phyloP scores from a whole-genome alignment of 345 rosid species.

The Eucalyptus sideroxylon region DNA sequence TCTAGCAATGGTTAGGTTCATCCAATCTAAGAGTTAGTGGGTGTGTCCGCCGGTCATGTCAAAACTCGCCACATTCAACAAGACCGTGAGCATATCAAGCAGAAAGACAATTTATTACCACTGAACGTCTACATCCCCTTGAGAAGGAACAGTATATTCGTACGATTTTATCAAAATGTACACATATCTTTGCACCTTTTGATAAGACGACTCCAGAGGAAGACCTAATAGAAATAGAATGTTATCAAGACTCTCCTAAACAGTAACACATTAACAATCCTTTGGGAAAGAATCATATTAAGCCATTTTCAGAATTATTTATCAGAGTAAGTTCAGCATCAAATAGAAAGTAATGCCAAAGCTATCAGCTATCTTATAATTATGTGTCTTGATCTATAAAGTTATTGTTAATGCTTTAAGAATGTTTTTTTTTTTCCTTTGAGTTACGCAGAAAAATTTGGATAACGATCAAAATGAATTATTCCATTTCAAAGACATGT shows the following conservation, averaged over 20 bases:
- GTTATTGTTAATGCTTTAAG: no score
- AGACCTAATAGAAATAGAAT: background rate
- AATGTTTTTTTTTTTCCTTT: no score
- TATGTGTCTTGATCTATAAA: no score
- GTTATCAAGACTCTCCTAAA: background rate
- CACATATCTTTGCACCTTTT: slow-evolving; percentile 60
- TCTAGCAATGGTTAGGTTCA: background rate
- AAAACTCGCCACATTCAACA: background rate
- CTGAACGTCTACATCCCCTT: slow-evolving; percentile 72
- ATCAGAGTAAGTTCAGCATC: background rate
- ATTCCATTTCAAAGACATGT: no score
- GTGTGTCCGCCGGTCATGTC: background rate
- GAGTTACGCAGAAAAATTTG: no score
- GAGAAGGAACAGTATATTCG: slow-evolving; percentile 64
- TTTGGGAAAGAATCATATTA: background rate
- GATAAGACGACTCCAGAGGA: slow-evolving; percentile 72
- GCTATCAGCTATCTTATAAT: no score
- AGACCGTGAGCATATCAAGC: no score
- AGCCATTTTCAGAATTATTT: background rate
- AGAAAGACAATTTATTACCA: slow-evolving; percentile 15
- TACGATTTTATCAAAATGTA: slow-evolving; percentile 71
- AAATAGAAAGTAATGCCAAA: background rate
- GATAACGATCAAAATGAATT: no score
- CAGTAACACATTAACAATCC: background rate
- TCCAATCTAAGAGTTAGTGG: background rate